Evolutionary conservation across 495 filamentous ascomycete species (phyloP), one percentile per base, ranked within the genome.

Genomic region (Trichoderma parareesei): DNA sequence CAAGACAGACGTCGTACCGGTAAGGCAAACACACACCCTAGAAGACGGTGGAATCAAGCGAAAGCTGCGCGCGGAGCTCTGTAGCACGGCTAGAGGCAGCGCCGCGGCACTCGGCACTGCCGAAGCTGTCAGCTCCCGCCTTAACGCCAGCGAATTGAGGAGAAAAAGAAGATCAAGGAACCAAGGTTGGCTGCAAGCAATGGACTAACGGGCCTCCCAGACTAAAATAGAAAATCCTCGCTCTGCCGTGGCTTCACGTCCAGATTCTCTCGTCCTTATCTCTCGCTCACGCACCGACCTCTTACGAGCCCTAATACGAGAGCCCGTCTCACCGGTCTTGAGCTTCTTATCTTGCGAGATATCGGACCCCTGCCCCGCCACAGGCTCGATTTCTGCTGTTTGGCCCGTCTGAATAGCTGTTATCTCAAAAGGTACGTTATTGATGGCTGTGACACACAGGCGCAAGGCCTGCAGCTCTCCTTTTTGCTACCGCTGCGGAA

Each of bases 111-210:
- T 57, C 53, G 53, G 53, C 53, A 37, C 53, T 57, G 53, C 53
- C 53, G 53, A 57, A 57, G 53, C 53, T 57, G 27, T 57, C 53
- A 57, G 53, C 53, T 57, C 53, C 53, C 37, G 35, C 53, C 46
- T 20, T 20, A 41, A 41, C 40, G 40, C 40, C 40, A 6, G 6
- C 6, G 11, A 41, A 41, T 6, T 7, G 40, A 6, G 6, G 40
- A 41, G 40, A 41, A 11, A 11, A 41, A 9, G n/a, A 18, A 49
- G 18, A 49, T 9, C 6, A 48, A 48, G 18, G 9, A 49, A 18
- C 18, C 7, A 49, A 57, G 27, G 4, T 10, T 18, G 20, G 48
- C 48, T 57, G 53, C 53, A 57, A 57, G 11, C 53, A 57, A 35
- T 57, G 5, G 53, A 27, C 53, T 57, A 57, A 57, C 53, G 18